Base-by-base conservation (phyloP, 805 yeast genomes). In the Myxozyma monticola region DNA sequence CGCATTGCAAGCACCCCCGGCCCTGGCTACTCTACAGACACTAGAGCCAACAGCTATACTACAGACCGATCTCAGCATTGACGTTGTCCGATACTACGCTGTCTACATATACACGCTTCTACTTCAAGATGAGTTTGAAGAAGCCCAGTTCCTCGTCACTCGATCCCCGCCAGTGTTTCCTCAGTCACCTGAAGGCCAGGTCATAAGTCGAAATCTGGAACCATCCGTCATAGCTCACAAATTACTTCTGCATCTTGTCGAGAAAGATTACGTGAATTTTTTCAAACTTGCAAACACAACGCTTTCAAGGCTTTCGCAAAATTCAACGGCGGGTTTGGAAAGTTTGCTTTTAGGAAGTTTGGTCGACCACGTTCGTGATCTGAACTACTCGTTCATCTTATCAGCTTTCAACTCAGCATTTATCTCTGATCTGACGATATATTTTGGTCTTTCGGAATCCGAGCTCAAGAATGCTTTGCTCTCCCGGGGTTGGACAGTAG, bases 61-160 rank as follows among this genome's bases (percentile, higher is more conserved):
- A n/a, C n/a, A n/a, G n/a, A n/a, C n/a, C n/a, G n/a, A n/a, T n/a
- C n/a, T n/a, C n/a, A n/a, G n/a, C n/a, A n/a, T n/a, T n/a, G n/a
- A n/a, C n/a, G 28, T 41, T 3, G 7, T 18, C 25, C 46, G 30
- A 15, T 48, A 31, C 31, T 48, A 48, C 37, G 30, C 25, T 14
- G 20, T 42, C 15, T 41, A 33, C 22, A 18, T 41, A 22, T 48
- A 48, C 38, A 14, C 33, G 14, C 22, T 38, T n/a, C 22, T 48
- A 9, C 9, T 36, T 3, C 17, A 37, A 18, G 25, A 48, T 20
- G 47, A 48, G 3, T 24, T 42, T 5, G 31, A 21, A 22, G 51
- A 47, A n/a, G 51, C 51, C 15, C 30, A 44, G 34, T 41, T 41
- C 21, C 17, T 48, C 10, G 26, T 20, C 8, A 42, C 24, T 15